phyloP scores from a whole-genome alignment of 83 land plant species.

The Larix sibirica region DNA sequence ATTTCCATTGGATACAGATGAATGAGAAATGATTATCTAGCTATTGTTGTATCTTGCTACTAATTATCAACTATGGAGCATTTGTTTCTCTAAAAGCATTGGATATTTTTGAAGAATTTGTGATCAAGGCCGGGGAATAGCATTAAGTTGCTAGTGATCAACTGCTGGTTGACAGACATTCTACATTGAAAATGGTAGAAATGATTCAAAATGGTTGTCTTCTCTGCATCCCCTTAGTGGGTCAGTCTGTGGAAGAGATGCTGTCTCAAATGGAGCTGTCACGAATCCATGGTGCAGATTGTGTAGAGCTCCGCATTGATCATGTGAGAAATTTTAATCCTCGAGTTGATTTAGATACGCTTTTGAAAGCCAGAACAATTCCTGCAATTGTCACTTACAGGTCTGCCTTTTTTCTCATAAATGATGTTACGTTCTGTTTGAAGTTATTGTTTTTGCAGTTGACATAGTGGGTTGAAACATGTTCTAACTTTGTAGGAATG shows the following conservation, averaged over 20 bases:
- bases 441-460: too few species aligned
- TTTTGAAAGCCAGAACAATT: conserved; percentile 30
- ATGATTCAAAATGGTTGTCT: neutral
- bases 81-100: neutral
- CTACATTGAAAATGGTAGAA: neutral
- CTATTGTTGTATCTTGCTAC: neutral
- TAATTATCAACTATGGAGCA: neutral
- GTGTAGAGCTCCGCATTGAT: conserved; percentile 53
- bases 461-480: too few species aligned
- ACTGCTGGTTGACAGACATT: too few species aligned
- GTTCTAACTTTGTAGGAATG: too few species aligned
- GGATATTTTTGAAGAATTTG: neutral
- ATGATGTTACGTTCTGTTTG: neutral
- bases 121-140: neutral
- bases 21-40: neutral
- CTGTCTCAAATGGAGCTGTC: conserved; percentile 35
- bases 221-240: conserved; percentile 52
- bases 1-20: neutral
- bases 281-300: conserved; percentile 37
- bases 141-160: neutral
- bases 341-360: conserved; percentile 25
- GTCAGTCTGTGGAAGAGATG: conserved; percentile 40
- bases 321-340: conserved; percentile 32
- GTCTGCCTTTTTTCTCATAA: conserved; percentile 17
- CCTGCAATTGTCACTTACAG: conserved; percentile 48